Base-by-base conservation (phyloP, 1,284 basidiomycete species). In the Cryptococcus floricola region DNA sequence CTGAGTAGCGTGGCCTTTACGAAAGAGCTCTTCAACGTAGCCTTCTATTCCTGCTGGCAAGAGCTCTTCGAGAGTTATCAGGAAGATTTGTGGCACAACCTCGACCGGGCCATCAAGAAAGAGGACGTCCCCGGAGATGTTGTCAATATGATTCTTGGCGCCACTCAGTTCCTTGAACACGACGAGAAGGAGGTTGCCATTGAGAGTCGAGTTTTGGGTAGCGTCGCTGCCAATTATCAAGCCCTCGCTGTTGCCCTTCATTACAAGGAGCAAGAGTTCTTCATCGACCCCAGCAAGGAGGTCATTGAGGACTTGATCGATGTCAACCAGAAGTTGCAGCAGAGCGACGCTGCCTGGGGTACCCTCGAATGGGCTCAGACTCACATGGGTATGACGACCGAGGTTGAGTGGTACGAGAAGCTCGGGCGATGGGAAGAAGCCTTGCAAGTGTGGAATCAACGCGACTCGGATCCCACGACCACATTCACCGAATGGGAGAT, bases 161-260 rank as follows among this genome's bases (percentile, higher is more conserved):
- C 98, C n/a, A 93, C 94, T 8, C 96, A 99, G 75, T 98, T 98
- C 74, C 97, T 98, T 91, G 96, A 98, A 77, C 96, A 98, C 68
- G 95, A 98, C 75, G 96, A 98, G 75, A 97, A 97, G 73, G 84
- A 91, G 1, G 81, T 98, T 1, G 92, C 93, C 0, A 97, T 98
- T 64, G 92, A 97, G 66, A 88, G 95, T 62, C 85, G 90, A 50
- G 89, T 90, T 13, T 84, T 98, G 5, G 96, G 96, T 52, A 91
- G 95, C 73, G 92, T 95, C 69, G 90, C 96, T 0, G 85, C 91
- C 78, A 89, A 89, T 64, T 94, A 91, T 77, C 89, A 93, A 75
- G 94, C 94, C 1, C 97, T 95, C 67, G 96, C 96, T 13, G 98
- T 98, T 74, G 95, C 96, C 0, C 81, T 99, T 42, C 96, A 99